These are phyloP conservation scores for Stemphylium beticola DNA, from an alignment of 2,329 filamentous ascomycete species.

Conservation along the genomic window DNA sequence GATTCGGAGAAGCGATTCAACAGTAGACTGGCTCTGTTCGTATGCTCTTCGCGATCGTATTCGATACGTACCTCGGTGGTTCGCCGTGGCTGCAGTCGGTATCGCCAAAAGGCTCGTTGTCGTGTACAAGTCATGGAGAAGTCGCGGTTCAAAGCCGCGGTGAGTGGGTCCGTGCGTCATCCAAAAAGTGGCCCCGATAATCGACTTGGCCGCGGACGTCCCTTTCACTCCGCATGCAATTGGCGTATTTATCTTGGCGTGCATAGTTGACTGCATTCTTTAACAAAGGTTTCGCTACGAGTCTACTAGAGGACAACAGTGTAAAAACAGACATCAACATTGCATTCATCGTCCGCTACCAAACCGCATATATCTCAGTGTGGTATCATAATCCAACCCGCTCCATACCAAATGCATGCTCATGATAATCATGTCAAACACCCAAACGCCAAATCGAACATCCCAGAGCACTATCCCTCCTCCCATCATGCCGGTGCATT, in stretches of 20 bases:
- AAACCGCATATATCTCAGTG: constrained; percentile 8
- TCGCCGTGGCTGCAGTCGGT: constrained; percentile 9
- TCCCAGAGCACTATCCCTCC: neutral
- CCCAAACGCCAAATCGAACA: constrained; percentile 8
- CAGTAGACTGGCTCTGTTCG: neutral
- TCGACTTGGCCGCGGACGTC: neutral
- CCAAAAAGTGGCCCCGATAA: neutral
- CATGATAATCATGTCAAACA: neutral
- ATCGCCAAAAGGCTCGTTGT: constrained; percentile 24
- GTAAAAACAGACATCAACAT: neutral
- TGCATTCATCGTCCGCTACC: constrained; percentile 10
- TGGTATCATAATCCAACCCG: constrained; percentile 15
- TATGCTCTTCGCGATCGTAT: neutral
- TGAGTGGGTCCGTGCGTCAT: constrained; percentile 11
- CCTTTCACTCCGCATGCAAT: neutral
- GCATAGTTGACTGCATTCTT: too few species aligned
- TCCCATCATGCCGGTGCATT: constrained; percentile 23
- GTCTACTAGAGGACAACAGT: neutral
- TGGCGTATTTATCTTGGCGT: too few species aligned
- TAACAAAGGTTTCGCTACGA: too few species aligned
- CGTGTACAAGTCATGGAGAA: constrained; percentile 27
- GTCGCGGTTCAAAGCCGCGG: constrained; percentile 15
- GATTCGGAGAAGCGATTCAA: neutral
- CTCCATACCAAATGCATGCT: constrained; percentile 4
- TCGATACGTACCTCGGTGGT: neutral